phyloP scores from a whole-genome alignment of 768 basidiomycete species.

The Tulasnella sp. region DNA sequence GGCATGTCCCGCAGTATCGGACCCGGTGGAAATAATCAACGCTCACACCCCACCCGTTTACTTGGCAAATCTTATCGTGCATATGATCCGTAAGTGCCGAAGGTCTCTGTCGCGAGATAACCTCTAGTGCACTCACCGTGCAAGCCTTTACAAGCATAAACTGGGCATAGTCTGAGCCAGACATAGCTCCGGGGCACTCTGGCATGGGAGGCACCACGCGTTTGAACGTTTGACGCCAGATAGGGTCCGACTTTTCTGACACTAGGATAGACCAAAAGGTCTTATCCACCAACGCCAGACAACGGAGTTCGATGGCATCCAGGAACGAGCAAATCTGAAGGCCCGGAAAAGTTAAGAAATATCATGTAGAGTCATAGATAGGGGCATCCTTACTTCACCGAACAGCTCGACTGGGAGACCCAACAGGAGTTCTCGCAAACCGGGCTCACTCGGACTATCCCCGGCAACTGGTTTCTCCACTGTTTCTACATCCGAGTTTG shows the following conservation, averaged over 20 bases:
- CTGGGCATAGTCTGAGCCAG: background rate
- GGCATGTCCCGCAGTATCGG: background rate
- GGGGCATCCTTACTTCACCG: background rate
- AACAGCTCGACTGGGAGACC: background rate
- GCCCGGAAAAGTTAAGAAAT: no score
- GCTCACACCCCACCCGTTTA: background rate
- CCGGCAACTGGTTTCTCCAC: background rate
- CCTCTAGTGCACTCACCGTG: background rate
- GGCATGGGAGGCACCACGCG: background rate
- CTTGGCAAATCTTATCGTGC: background rate
- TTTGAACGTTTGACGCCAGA: background rate
- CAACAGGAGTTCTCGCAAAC: background rate
- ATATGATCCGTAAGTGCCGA: background rate
- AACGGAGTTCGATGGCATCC: background rate
- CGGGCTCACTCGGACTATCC: background rate
- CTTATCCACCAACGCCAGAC: background rate
- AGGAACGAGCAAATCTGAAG: background rate
- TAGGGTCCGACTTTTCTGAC: background rate
- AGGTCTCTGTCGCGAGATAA: background rate
- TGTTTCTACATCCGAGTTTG: background rate
- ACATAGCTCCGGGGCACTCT: background rate
- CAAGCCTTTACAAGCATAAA: background rate
- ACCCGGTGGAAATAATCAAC: background rate
- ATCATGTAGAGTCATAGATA: no score
- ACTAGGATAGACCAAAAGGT: background rate